Evolutionary conservation across 2,329 filamentous ascomycete genomes (phyloP).

Genomic region (Beauveria medogensis): DNA sequence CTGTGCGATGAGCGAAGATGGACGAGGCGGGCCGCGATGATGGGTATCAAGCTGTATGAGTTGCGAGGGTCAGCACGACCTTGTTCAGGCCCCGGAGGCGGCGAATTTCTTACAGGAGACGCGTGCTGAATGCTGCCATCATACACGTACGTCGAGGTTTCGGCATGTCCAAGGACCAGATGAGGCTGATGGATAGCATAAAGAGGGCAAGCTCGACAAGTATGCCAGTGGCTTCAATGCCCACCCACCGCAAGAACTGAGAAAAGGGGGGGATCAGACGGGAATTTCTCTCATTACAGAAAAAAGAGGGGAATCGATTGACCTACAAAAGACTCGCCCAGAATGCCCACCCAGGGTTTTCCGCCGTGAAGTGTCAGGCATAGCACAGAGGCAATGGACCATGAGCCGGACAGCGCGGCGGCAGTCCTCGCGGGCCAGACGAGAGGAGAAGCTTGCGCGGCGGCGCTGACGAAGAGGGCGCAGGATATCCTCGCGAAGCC

Average conservation of each 20-base stretch:
- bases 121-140: neutral
- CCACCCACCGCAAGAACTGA: neutral
- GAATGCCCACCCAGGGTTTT: neutral
- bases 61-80: neutral
- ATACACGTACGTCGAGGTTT: neutral
- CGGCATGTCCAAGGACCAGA: neutral
- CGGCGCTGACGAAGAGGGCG: neutral
- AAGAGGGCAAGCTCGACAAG: neutral
- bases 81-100: neutral
- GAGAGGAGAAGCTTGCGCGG: neutral
- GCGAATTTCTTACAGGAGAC: neutral
- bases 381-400: neutral
- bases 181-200: neutral
- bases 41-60: neutral
- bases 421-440: neutral
- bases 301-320: neutral
- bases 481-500: neutral
- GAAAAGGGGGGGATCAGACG: no score
- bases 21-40: constrained; percentile 2
- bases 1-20: neutral
- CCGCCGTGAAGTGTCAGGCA: neutral
- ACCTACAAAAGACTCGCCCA: neutral
- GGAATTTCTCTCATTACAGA: no score
- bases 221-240: neutral
- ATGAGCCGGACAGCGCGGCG: neutral